Base-by-base conservation (phyloP, 768 basidiomycete genomes). In the Leccinum sublutescens region DNA sequence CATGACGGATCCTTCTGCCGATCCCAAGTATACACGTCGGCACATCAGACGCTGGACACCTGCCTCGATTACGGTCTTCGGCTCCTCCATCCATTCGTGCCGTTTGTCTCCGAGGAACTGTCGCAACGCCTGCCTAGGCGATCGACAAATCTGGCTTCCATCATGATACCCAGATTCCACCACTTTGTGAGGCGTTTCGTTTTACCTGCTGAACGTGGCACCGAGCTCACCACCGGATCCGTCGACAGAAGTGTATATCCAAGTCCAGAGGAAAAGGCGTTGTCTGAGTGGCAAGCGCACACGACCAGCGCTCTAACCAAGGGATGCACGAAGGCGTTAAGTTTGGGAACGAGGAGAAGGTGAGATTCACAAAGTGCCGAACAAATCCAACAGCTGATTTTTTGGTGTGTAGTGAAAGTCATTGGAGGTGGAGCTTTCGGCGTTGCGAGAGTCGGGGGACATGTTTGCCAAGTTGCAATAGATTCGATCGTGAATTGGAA, bases 71-170 rank as follows among this genome's bases (percentile, higher is more conserved):
- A 87, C 59, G 96, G 95, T 9, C 79, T 98, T 55, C 85, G 89
- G 21, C 79, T 98, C 2, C 80, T 98, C 1, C 96, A 98, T 73
- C 96, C 97, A 0, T 95, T 98, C 78, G 98, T 98, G 97, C 97
- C 23, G 23, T 23, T 23, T 3, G 23, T 23, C 23, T 3, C 23
- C 23, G 23, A 23, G 23, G 23, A 23, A 23, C 78, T 98, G 10
- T 99, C 97, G 97, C 97, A 99, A 21, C 23, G 23, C 23, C 3
- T 23, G 23, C 23, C 23, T 23, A 23, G 23, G 23, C 23, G 23
- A 23, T 23, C 23, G 23, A 23, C 23, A 3, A 3, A 23, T 23
- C 23, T 80, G 8, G 85, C 87, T 5, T 93, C 93, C 0, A 93
- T 99, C 72, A 95, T 95, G 91, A 75, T 98, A 19, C 81, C 95